phyloP scores from a whole-genome alignment of 306 rosid genomes.

The Citrullus colocynthis region DNA sequence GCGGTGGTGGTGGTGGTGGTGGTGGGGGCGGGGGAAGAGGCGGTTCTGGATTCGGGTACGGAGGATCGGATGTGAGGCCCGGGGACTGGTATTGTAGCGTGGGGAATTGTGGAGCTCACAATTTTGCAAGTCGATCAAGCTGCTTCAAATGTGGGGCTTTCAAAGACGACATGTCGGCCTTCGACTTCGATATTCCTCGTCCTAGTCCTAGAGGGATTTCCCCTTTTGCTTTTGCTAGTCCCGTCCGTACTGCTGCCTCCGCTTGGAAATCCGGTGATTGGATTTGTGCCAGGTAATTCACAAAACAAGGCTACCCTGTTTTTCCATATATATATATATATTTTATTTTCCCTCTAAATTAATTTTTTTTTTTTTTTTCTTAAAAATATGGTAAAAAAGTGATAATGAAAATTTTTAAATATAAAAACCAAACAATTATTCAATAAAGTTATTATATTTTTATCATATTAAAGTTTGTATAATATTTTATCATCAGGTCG shows the following conservation, averaged over 20 bases:
- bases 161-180: conserved; percentile 52
- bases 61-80: conserved; percentile 75
- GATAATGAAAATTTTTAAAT: too few relatives aligned
- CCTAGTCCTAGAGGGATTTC: not conserved
- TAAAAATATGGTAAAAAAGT: too few relatives aligned
- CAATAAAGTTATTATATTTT: too few relatives aligned
- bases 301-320: too few relatives aligned
- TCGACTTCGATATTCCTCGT: conserved; percentile 11
- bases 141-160: conserved; percentile 97
- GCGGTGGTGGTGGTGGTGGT: conserved; percentile 25
- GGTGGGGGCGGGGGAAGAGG: conserved; percentile 34
- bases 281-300: conserved; percentile 65
- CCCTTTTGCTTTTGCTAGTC: conserved; percentile 22
- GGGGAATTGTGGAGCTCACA: conserved; percentile 73
- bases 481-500: conserved; percentile 39
- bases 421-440: too few relatives aligned
- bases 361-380: too few relatives aligned
- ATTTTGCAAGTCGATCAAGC: conserved; percentile 88
- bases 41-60: conserved; percentile 51
- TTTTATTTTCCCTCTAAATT: too few relatives aligned
- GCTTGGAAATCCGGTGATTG: conserved; percentile 99
- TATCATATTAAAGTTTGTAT: too few relatives aligned
- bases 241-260: conserved; percentile 22
- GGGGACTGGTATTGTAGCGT: conserved; percentile 92
- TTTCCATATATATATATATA: too few relatives aligned